Base-by-base conservation (phyloP, 1,284 basidiomycete genomes). In the Ganoderma lucidum region DNA sequence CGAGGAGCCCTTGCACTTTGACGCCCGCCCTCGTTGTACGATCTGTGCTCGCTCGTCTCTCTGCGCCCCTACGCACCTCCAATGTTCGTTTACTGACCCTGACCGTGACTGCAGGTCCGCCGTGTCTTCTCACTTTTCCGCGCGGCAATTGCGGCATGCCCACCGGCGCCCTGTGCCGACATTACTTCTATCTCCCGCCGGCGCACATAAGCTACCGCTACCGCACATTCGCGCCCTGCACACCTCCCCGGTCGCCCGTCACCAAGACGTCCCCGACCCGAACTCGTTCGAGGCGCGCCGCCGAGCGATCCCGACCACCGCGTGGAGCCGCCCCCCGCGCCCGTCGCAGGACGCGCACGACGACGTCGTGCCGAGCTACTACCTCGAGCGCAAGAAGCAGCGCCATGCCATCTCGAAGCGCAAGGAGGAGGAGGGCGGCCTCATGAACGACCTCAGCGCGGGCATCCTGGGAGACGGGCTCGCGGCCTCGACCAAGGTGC, bases 361-460 rank as follows among this genome's bases (percentile, higher is more conserved):
- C 68, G 71, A 80, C 68, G 74, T 78, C 60, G 79, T 81, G 37
- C 80, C 78, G 8, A 71, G 73, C 0, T 80, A 77, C 70, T 80
- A 80, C 72, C 71, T 81, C 64, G 77, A 80, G 65, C 77, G 80
- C 70, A 80, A 80, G 73, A 76, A 74, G 51, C 78, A 81, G 71
- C 78, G 79, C 64, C 4, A 35, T 8, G 35, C 35, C 4, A 35
- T 35, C 35, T 35, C 35, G 4, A 3, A 35, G 35, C 35, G 35
- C 58, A 80, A 81, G 75, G 78, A 78, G 63, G 74, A 78, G 61
- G 79, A 81, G 65, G 79, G 79, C 45, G 71, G 75, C 10, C 74
- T 83, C 32, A 81, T 82, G 79, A 74, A 77, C 55, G 77, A 80
- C 64, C 78, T 81, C 61, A 78, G 75, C 68, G 79, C 78, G 3